These are phyloP conservation scores for Jamesozyma lodderae DNA, from an alignment of 805 yeast species.

Conservation along the genomic window DNA sequence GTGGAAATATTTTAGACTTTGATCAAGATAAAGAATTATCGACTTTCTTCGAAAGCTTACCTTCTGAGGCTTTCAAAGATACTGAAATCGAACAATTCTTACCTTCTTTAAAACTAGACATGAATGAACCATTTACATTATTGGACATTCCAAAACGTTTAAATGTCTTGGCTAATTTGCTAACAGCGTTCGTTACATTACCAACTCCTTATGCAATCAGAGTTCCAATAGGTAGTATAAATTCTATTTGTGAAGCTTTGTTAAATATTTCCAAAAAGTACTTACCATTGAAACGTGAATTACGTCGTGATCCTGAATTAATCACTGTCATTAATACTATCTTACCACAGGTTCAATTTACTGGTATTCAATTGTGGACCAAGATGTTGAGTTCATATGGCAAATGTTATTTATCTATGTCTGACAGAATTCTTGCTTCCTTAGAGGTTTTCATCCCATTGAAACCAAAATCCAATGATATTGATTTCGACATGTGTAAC, in stretches of 20 bases:
- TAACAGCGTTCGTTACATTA: constrained; percentile 39
- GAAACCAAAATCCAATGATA: constrained; percentile 29
- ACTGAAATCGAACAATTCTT: constrained; percentile 28
- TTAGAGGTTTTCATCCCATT: constrained; percentile 56
- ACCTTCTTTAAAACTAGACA: constrained; percentile 47
- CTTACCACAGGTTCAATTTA: constrained; percentile 36
- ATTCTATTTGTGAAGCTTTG: constrained; percentile 45
- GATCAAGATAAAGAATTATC: constrained; percentile 45
- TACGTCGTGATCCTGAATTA: constrained; percentile 44
- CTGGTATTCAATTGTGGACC: constrained; percentile 38
- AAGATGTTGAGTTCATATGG: constrained; percentile 23
- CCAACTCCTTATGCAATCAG: constrained; percentile 48
- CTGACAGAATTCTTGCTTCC: constrained; percentile 41
- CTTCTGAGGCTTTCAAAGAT: constrained; percentile 15
- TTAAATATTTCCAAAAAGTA: constrained; percentile 47
- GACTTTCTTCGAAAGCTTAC: constrained; percentile 35
- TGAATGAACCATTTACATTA: constrained; percentile 45
- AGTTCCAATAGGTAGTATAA: constrained; percentile 54
- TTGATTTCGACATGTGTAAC: constrained; percentile 33
- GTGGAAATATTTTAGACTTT: constrained; percentile 49
- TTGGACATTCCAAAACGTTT: constrained; percentile 45
- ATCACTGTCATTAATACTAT: constrained; percentile 38
- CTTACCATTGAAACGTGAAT: constrained; percentile 46
- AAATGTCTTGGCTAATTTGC: constrained; percentile 36
- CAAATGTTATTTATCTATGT: constrained; percentile 37